These are phyloP conservation scores for Fusarium nelsonii DNA, from an alignment of 2,329 filamentous ascomycete species.

Conservation along the genomic window DNA sequence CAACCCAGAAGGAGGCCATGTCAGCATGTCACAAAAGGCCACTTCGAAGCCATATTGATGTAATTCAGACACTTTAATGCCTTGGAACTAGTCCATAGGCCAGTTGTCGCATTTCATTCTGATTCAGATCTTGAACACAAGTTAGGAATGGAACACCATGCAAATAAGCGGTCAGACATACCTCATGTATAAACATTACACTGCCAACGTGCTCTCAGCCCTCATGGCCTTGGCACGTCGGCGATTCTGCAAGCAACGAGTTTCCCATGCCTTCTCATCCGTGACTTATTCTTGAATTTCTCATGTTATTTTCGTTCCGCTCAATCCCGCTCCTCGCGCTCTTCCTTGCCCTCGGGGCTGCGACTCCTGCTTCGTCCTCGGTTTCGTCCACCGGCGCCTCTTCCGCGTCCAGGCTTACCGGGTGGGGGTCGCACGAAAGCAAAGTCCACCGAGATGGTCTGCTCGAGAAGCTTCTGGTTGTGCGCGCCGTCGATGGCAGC, in stretches of 20 bases:
- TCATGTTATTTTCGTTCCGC: background rate
- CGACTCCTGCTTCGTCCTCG: conserved; percentile 63
- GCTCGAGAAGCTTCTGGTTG: conserved; percentile 81
- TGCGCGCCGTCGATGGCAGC: conserved; percentile 87
- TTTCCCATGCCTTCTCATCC: conserved; percentile 1
- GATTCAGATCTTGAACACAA: conserved; percentile 14
- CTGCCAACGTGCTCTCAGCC: conserved; percentile 47
- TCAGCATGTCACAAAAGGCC: conserved; percentile 10
- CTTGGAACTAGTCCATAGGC: background rate
- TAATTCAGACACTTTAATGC: background rate
- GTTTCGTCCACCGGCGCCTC: conserved; percentile 56
- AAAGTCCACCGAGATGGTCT: conserved; percentile 85
- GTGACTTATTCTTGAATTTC: background rate
- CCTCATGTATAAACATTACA: conserved; percentile 45
- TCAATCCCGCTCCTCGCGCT: conserved; percentile 50
- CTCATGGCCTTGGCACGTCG: conserved; percentile 41
- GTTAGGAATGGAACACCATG: conserved; percentile 4
- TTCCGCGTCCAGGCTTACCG: conserved; percentile 57
- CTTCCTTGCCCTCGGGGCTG: conserved; percentile 58
- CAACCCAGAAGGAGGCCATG: too few species aligned
- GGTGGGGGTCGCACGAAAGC: conserved; percentile 86
- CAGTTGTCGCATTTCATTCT: conserved; percentile 10
- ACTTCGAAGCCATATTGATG: background rate
- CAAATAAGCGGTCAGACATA: conserved; percentile 30
- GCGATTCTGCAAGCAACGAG: conserved; percentile 21